These are phyloP conservation scores for Phytophthora melonis DNA, from an alignment of 352 stramenopile genomes.

Conservation along the genomic window DNA sequence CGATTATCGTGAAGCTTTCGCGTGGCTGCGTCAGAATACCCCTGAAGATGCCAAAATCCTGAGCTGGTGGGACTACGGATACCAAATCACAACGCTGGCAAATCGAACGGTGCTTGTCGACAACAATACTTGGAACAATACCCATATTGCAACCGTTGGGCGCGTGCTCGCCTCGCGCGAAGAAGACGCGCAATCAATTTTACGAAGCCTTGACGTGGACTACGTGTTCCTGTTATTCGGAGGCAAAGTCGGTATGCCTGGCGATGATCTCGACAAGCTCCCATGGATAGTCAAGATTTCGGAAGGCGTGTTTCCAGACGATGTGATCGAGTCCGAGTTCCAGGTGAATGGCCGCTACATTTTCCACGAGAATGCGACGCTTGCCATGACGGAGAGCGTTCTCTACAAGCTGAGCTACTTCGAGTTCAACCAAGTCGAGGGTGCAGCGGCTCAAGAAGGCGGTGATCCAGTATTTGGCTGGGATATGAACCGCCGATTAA, in stretches of 20 bases:
- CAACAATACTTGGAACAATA: conserved; percentile 98
- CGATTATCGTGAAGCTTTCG: conserved; percentile 86
- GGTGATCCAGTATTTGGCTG: conserved; percentile 52
- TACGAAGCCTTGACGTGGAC: conserved; percentile 80
- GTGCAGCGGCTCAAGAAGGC: conserved; percentile 24
- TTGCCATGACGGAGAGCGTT: conserved; percentile 87
- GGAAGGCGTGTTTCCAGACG: conserved; percentile 84
- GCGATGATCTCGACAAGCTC: conserved; percentile 95
- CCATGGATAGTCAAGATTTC: conserved; percentile 94
- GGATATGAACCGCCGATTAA: conserved; percentile 74
- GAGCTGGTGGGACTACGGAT: conserved; percentile 91
- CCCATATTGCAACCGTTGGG: conserved; percentile 95
- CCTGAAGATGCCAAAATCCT: conserved; percentile 73
- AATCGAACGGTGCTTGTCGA: conserved; percentile 92
- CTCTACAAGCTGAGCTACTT: conserved; percentile 94
- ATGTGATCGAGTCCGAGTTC: conserved; percentile 88
- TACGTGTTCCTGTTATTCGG: conserved; percentile 87
- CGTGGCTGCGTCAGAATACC: conserved; percentile 84
- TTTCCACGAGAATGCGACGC: conserved; percentile 74
- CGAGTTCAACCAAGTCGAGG: conserved; percentile 67
- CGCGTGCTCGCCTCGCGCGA: conserved; percentile 79
- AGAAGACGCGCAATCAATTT: conserved; percentile 73
- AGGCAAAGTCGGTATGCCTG: conserved; percentile 67
- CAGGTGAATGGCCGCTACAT: conserved; percentile 76
- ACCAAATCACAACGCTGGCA: conserved; percentile 83